These are phyloP conservation scores for Tolypocladium ovalisporum DNA, from an alignment of 2,329 filamentous ascomycete species.

Conservation along the genomic window DNA sequence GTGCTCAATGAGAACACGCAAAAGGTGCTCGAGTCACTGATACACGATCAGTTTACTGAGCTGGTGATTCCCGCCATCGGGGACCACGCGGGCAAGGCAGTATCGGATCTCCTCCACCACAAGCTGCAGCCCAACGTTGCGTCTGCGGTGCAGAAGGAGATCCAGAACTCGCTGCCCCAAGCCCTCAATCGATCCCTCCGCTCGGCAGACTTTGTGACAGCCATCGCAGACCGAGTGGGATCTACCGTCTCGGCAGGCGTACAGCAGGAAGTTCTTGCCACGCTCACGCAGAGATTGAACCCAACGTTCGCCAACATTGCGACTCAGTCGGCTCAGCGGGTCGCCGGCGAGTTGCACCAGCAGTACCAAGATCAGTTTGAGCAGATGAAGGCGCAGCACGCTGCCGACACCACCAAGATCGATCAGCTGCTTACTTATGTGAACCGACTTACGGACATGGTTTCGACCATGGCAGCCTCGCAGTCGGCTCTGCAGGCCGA, in stretches of 20 bases:
- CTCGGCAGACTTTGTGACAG: constrained; percentile 60
- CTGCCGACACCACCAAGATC: constrained; percentile 51
- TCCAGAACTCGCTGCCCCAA: constrained; percentile 60
- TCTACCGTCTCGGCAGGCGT: constrained; percentile 56
- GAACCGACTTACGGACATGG: constrained; percentile 53
- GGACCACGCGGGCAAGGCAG: constrained; percentile 52
- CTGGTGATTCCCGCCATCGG: constrained; percentile 67
- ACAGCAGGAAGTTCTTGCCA: constrained; percentile 54
- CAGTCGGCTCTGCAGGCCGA: constrained; percentile 60
- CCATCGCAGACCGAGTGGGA: constrained; percentile 58
- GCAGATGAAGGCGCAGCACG: constrained; percentile 37
- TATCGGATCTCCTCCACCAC: constrained; percentile 61
- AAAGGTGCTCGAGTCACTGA: constrained; percentile 65
- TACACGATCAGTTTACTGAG: constrained; percentile 64
- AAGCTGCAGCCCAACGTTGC: constrained; percentile 57
- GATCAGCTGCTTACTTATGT: constrained; percentile 61
- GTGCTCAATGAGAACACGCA: constrained; percentile 54
- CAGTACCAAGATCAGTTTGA: constrained; percentile 41
- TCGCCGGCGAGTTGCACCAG: constrained; percentile 58
- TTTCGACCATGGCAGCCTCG: constrained; percentile 57
- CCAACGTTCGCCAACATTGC: constrained; percentile 57
- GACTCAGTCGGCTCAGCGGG: constrained; percentile 54
- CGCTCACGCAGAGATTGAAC: constrained; percentile 52
- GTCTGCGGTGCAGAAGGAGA: constrained; percentile 58
- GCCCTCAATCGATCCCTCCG: constrained; percentile 46